Conservation (phyloP, 169 alveolate species). For the Besnoitia besnoiti region DNA sequence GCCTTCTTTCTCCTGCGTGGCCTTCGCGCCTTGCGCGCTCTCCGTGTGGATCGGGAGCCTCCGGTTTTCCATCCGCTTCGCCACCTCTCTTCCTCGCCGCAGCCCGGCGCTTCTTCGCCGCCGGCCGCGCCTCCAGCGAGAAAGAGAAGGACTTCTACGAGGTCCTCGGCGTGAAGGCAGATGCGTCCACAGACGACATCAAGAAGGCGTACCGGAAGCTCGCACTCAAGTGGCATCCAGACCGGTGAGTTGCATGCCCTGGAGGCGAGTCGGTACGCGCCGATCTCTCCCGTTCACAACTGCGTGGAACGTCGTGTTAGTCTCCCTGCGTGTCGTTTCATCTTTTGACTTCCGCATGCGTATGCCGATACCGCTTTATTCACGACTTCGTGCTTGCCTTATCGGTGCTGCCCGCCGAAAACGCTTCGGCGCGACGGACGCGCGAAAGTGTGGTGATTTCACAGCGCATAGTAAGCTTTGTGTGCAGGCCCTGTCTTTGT, state of each 20-base stretch:
- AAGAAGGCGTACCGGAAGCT: slow-evolving; percentile 87
- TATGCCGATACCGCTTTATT: background rate
- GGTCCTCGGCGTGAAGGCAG: slow-evolving; percentile 72
- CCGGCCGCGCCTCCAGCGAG: background rate
- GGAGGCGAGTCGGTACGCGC: background rate
- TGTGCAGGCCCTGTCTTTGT: background rate
- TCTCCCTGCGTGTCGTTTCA: background rate
- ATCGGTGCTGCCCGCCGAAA: too few species aligned
- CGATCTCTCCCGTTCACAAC: background rate
- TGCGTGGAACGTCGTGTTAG: background rate
- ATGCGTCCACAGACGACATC: slow-evolving; percentile 79
- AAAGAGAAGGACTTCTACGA: slow-evolving; percentile 68
- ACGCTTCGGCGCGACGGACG: too few species aligned
- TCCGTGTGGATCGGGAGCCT: too few species aligned
- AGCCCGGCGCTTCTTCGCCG: background rate
- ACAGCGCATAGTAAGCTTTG: too few species aligned
- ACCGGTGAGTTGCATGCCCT: too few species aligned
- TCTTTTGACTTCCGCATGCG: background rate
- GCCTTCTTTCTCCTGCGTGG: background rate
- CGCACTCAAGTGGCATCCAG: slow-evolving; percentile 90
- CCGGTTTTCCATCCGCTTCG: background rate
- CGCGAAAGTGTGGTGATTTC: too few species aligned
- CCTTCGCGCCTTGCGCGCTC: background rate
- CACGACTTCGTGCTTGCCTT: too few species aligned
- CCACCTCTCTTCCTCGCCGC: background rate